These are phyloP conservation scores for Iris macrosiphon DNA, from an alignment of 106 monocot species.

Conservation along the genomic window DNA sequence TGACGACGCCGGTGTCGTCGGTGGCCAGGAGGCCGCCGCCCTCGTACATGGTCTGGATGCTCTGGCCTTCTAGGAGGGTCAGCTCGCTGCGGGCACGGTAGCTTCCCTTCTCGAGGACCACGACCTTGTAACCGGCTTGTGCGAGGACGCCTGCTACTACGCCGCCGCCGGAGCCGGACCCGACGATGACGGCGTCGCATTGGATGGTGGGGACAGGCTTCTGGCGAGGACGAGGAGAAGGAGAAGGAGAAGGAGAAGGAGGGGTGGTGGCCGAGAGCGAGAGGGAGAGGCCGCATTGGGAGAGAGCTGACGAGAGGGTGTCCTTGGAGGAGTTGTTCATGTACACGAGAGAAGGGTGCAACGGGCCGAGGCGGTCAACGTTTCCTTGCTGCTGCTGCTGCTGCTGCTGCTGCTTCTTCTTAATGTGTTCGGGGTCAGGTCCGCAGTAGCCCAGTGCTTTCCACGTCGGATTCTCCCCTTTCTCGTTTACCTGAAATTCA, in stretches of 20 bases:
- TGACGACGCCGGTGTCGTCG: slow-evolving; percentile 13
- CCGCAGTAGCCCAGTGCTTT: slow-evolving; percentile 45
- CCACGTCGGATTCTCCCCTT: slow-evolving; percentile 36
- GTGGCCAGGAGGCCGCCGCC: slow-evolving; percentile 22
- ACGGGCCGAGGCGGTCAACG: slow-evolving; percentile 5
- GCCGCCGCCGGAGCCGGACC: slow-evolving; percentile 57
- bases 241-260: neutral
- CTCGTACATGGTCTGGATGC: slow-evolving; percentile 41
- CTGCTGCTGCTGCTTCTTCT: neutral
- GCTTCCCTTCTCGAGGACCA: slow-evolving; percentile 56
- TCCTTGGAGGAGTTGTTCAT: slow-evolving; percentile 6
- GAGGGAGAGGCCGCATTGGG: slow-evolving; percentile 10
- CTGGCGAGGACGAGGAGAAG: neutral
- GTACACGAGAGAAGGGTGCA: slow-evolving; percentile 14
- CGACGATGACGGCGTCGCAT: slow-evolving; percentile 50
- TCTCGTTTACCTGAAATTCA: slow-evolving; percentile 25
- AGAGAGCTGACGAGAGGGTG: slow-evolving; percentile 6
- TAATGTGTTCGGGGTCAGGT: slow-evolving; percentile 25
- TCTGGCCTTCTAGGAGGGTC: slow-evolving; percentile 26
- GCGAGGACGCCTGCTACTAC: slow-evolving; percentile 54
- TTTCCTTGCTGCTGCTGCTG: neutral
- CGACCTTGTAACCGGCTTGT: slow-evolving; percentile 41
- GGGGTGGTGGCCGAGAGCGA: neutral
- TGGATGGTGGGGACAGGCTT: slow-evolving; percentile 21
- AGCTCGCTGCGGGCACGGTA: slow-evolving; percentile 21